Conservation (phyloP, 805 yeast species). For the Schwanniomyces yamadae region DNA sequence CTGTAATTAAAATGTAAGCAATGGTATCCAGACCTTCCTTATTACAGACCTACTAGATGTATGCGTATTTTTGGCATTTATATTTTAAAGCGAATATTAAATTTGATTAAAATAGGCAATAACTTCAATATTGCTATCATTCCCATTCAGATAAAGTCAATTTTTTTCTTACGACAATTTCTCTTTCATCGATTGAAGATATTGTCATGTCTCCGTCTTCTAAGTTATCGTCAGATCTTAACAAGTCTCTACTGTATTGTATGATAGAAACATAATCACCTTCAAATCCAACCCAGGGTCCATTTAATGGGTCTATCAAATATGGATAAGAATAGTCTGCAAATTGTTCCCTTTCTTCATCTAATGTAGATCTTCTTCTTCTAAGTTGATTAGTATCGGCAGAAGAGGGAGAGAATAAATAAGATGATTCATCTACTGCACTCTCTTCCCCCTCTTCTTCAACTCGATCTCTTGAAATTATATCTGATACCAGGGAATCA, state of each 20-base stretch:
- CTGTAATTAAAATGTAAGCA: too few relatives aligned
- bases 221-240: constrained; percentile 7
- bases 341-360: constrained; percentile 54
- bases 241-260: constrained; percentile 19
- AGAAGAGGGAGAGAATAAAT: constrained; percentile 18
- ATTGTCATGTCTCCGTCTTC: constrained; percentile 21
- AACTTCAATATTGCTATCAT: too few relatives aligned
- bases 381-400: constrained; percentile 15
- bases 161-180: constrained; percentile 23
- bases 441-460: constrained; percentile 13
- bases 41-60: too few relatives aligned
- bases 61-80: too few relatives aligned
- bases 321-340: constrained; percentile 52
- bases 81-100: too few relatives aligned
- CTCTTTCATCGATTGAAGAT: constrained; percentile 17
- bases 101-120: too few relatives aligned
- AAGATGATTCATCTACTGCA: constrained; percentile 20
- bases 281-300: constrained; percentile 58
- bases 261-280: constrained; percentile 49
- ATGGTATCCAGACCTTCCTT: too few relatives aligned
- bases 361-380: constrained; percentile 50
- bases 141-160: constrained; percentile 40
- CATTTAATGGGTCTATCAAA: constrained; percentile 46
- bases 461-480: constrained; percentile 4
- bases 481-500: constrained; percentile 17